Evolutionary conservation across 2,329 filamentous ascomycete genomes (phyloP), one percentile per base, ranked within the genome.

Genomic region (Stemphylium beticola): DNA sequence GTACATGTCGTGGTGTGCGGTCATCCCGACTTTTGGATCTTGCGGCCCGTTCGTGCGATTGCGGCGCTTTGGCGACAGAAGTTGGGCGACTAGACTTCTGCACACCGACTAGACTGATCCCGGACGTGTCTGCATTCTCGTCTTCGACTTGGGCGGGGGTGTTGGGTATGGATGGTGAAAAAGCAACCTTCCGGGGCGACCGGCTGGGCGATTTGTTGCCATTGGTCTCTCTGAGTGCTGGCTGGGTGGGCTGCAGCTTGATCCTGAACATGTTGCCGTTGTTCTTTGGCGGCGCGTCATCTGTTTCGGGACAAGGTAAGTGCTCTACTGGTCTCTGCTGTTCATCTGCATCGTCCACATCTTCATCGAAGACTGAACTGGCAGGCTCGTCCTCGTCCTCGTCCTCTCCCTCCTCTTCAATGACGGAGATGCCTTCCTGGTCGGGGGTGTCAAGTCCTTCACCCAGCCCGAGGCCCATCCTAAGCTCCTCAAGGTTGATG

Each of bases 381-480:
- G 57, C 61, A 3, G 55, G 65, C 14, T 69, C 68, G 20, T 53
- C 57, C n/a, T 51, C 53, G 9, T 57, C 59, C 20, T 54, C 57
- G 6, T 47, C 49, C 17, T 61, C 58, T 12, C 66, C 67, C 17
- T 67, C 52, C 18, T 61, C 64, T 20, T 67, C 57, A 1, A 71
- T 53, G 9, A 69, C 62, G 3, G 72, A 72, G 1, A 67, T 63
- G 6, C 69, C 67, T 31, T 69, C 69, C n/a, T 60, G 62, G 34
- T 63, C 66, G 53, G 72, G 55, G 43, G 69, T 57, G 40, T 72
- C 58, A 53, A 79, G 56, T 43, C 77, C 67, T 15, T 88, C 78
- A 5, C 85, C 82, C 34, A 92, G 75, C 0, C 77, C 77, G 33
- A 81, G 69, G 1, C 90, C 88, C 81, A 87, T 85, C 71, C 86